Evolutionary conservation across 305 asterid genomes (phyloP).

Genomic region (Fraxinus paxiana): DNA sequence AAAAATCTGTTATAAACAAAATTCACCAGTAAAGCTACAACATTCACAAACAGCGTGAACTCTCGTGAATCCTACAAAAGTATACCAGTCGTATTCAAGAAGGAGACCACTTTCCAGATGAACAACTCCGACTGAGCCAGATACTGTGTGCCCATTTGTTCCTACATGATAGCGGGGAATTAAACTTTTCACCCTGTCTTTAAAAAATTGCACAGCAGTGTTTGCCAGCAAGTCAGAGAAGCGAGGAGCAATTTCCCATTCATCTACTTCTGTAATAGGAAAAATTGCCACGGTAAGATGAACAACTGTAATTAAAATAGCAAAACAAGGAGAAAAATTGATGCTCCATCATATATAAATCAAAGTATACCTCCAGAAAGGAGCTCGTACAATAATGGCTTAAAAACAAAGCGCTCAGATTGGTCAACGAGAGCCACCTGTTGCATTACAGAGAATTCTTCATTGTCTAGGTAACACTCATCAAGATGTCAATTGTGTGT

Average conservation of each 20-base stretch:
- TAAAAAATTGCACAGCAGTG: constrained; percentile 66
- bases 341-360: constrained; percentile 12
- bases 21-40: constrained; percentile 12
- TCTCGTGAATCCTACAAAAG: constrained; percentile 25
- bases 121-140: constrained; percentile 67
- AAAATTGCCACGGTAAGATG: constrained; percentile 13
- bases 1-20: constrained; percentile 6
- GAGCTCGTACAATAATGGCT: constrained; percentile 90
- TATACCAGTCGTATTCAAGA: constrained; percentile 91
- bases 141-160: constrained; percentile 33
- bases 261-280: constrained; percentile 73
- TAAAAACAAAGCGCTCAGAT: constrained; percentile 83
- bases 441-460: constrained; percentile 18
- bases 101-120: constrained; percentile 78
- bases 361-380: constrained; percentile 78
- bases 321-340: constrained; percentile 10
- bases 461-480: constrained; percentile 12
- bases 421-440: constrained; percentile 94
- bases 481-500: constrained; percentile 10
- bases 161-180: constrained; percentile 66
- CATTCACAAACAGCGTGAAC: constrained; percentile 19
- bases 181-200: constrained; percentile 65
- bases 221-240: constrained; percentile 79
- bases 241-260: constrained; percentile 96
- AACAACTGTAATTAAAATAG: constrained; percentile 11